These are phyloP conservation scores for Hypholoma sublateritium DNA, from an alignment of 768 basidiomycete genomes.

Conservation along the genomic window DNA sequence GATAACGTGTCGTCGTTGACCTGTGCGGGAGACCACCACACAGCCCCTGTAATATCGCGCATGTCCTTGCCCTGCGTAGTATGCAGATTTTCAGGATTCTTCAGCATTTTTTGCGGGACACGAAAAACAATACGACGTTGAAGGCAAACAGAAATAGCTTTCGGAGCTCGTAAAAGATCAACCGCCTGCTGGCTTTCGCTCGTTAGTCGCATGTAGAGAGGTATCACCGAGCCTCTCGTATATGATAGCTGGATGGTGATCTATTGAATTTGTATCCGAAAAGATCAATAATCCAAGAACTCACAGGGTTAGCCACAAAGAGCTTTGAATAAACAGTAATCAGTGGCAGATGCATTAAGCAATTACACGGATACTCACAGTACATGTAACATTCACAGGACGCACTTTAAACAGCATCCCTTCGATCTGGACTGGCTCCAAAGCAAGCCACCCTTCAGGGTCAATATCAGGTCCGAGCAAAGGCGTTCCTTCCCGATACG, in stretches of 20 bases:
- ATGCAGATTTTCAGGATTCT: neutral
- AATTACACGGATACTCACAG: neutral
- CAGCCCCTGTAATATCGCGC: neutral
- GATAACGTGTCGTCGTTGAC: neutral
- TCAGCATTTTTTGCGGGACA: neutral
- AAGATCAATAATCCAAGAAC: neutral
- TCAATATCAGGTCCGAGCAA: slow-evolving; percentile 36
- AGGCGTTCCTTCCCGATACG: slow-evolving; percentile 34
- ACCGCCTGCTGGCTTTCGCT: slow-evolving; percentile 32
- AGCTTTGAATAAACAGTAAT: neutral
- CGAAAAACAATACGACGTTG: neutral
- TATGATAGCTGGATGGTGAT: slow-evolving; percentile 32
- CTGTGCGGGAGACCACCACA: neutral
- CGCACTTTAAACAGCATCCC: slow-evolving; percentile 21
- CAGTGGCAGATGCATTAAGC: neutral
- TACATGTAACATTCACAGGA: neutral
- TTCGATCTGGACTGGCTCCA: slow-evolving; percentile 23
- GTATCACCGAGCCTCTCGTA: slow-evolving; percentile 40
- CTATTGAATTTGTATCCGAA: neutral
- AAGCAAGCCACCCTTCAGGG: slow-evolving; percentile 38
- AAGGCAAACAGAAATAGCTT: slow-evolving; percentile 23
- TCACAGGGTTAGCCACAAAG: neutral
- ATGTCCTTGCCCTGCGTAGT: neutral
- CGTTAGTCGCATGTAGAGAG: slow-evolving; percentile 29
- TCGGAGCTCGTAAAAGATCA: slow-evolving; percentile 32